Conservation (phyloP, 2,329 filamentous ascomycete genomes). For the Hymenoscyphus fructigenus region DNA sequence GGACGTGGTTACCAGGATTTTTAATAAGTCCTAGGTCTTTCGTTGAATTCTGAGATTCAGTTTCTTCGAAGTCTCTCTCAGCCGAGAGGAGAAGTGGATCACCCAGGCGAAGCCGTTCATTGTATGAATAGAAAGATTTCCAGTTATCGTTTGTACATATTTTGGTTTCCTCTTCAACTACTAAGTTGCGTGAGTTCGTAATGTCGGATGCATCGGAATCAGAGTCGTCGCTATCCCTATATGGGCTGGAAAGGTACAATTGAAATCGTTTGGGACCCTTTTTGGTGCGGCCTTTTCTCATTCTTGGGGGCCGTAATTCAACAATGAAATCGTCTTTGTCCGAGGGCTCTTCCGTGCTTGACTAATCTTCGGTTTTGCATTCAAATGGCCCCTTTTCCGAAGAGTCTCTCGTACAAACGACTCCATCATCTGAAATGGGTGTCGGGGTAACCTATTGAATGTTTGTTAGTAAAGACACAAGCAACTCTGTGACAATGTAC, state of each 20-base stretch:
- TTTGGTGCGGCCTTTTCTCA: background rate
- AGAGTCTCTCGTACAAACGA: too few species aligned
- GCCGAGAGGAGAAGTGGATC: background rate
- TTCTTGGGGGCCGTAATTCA: too few species aligned
- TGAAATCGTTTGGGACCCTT: background rate
- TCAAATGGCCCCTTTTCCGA: too few species aligned
- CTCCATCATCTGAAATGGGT: too few species aligned
- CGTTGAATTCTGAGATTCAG: background rate
- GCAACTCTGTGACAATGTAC: too few species aligned
- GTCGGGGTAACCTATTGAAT: too few species aligned
- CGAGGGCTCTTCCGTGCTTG: too few species aligned
- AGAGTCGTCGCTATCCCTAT: too few species aligned
- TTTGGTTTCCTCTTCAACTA: background rate
- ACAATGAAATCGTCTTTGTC: too few species aligned
- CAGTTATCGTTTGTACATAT: constrained; percentile 5
- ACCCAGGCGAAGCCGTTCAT: background rate
- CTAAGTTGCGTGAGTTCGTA: background rate
- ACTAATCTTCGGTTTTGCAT: too few species aligned
- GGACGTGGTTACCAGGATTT: background rate
- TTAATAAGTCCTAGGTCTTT: background rate
- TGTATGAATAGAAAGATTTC: constrained; percentile 4
- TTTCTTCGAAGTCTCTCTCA: background rate
- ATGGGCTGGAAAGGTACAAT: background rate
- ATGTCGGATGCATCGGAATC: background rate
- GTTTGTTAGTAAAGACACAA: too few species aligned